Percentiles rank a stretch among this genome's conserved stretches.
Evolutionary conservation across 768 basidiomycete species (phyloP).

Genomic region (Phaeotremella fagi): DNA sequence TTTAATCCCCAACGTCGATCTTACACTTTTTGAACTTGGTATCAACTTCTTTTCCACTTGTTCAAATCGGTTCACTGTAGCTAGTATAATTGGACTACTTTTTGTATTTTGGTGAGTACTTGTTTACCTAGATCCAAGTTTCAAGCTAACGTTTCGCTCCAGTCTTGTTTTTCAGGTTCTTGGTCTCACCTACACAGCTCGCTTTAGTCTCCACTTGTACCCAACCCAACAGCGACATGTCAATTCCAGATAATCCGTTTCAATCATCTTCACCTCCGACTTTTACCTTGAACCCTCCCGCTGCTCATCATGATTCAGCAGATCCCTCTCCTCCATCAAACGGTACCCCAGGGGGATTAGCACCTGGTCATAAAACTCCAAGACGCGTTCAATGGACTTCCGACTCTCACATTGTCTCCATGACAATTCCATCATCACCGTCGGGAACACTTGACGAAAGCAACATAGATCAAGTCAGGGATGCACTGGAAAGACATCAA

Average conservation of each 20-base stretch:
- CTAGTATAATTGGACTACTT: too few species aligned
- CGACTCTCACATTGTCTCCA: constrained; percentile 40
- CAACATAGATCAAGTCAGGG: constrained; percentile 33
- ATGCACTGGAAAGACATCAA: constrained; percentile 30
- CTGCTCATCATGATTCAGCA: not conserved
- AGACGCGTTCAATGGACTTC: constrained; percentile 44
- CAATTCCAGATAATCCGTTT: constrained; percentile 48
- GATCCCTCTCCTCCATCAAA: constrained; percentile 3
- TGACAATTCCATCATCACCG: constrained; percentile 22
- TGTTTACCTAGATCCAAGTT: too few species aligned
- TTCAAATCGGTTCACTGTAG: too few species aligned
- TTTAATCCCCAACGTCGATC: too few species aligned
- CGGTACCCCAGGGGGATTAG: not conserved
- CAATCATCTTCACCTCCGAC: not conserved
- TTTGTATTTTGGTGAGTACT: too few species aligned
- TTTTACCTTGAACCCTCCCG: not conserved
- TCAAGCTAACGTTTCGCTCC: too few species aligned
- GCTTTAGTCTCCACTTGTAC: too few species aligned
- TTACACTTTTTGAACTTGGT: too few species aligned
- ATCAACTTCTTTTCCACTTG: too few species aligned
- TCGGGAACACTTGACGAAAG: constrained; percentile 25
- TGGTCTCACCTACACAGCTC: too few species aligned
- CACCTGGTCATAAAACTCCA: constrained; percentile 35
- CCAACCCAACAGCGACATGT: constrained; percentile 28
- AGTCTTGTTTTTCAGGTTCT: too few species aligned